Base-by-base conservation (phyloP, 2,329 filamentous ascomycete genomes). In the Rhynchosporium agropyri region DNA sequence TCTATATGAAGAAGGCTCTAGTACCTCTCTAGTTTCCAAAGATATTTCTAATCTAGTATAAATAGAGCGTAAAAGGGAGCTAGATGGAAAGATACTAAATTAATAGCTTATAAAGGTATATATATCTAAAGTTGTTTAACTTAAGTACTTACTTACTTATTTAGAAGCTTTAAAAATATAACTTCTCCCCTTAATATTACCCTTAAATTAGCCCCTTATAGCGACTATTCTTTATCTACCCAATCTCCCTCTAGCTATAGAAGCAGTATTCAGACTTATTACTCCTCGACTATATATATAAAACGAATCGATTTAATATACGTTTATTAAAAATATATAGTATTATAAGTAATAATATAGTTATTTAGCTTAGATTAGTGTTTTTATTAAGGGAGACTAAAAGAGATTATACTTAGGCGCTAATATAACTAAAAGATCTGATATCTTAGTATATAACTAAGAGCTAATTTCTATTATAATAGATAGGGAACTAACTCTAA, bases 171-270 rank as follows among this genome's bases (percentile, higher is more conserved):
- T 20, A 20, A 50, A 50, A n/a, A 33, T 50, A 29, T 33, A 50
- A 42, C 29, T 54, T 28, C 9, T 13, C 9, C 13, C 36, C 33
- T 54, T 15, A 38, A 15, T 54, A 28, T 13, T 10, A 54, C 4
- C 20, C n/a, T 26, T 4, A 42, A 28, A 40, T 7, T 6, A 10
- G 36, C 9, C 33, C 15, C 28, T 42, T 42, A 28, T 6, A 42
- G 13, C 12, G 8, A 40, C 20, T 54, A 1, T 38, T 68, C 61
- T 55, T 53, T 58, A 56, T 33, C 51, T 56, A 42, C 53, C 53
- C 53, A 33, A 33, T 29, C 5, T 50, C 28, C 57, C 63, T 64
- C 20, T 5, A 50, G 48, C 48, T 50, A n/a, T 50, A 13, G 29
- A 50, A 50, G 29, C 9, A 50, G 29, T 10, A 50, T 33, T 33